Evolutionary conservation across 2,329 filamentous ascomycete genomes (phyloP), one percentile per base, ranked within the genome.

Genomic region (Emergomyces pasteurianus): DNA sequence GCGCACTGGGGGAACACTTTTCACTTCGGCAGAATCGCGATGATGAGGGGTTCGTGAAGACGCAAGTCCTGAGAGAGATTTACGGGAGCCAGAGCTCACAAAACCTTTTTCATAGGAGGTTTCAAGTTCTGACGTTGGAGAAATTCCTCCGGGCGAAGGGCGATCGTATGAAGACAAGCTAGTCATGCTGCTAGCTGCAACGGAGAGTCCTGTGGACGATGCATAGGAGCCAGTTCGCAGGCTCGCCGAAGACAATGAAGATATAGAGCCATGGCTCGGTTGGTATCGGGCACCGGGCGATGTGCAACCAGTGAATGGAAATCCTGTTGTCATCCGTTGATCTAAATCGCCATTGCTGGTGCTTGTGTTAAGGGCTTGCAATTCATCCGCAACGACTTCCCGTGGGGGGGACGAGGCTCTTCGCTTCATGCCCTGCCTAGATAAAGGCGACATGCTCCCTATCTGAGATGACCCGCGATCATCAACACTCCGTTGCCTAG

Each of bases 321-420:
- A 80, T 56, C 72, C 72, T 40, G 78, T 73, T 14, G 81, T 80
- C 61, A 81, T 78, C 60, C 82, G 76, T 64, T 82, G 81, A 60
- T 79, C 80, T 56, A 82, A 67, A 67, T 84, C 81, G n/a, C 75
- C 73, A 60, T 77, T 78, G 65, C 75, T 74, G 18, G 70, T 72
- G 53, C 62, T 63, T 23, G 71, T 62, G 58, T 72, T 72, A 61
- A 75, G 63, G 10, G 67, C 63, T 59, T 72, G 68, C 43, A 70
- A 71, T 60, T 75, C 71, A 43, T 75, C 73, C 26, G 63, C 62
- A 43, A 71, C 67, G 36, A 71, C 78, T 67, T 86, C 83, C 61
- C 80, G 78, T 46, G 84, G 84, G 23, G 85, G 83, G 59, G 83
- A 86, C 16, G 83, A 85, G 63, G 85, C 85, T 61, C 84, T 79